phyloP scores from a whole-genome alignment of 768 basidiomycete genomes.

The Boletus edulis region DNA sequence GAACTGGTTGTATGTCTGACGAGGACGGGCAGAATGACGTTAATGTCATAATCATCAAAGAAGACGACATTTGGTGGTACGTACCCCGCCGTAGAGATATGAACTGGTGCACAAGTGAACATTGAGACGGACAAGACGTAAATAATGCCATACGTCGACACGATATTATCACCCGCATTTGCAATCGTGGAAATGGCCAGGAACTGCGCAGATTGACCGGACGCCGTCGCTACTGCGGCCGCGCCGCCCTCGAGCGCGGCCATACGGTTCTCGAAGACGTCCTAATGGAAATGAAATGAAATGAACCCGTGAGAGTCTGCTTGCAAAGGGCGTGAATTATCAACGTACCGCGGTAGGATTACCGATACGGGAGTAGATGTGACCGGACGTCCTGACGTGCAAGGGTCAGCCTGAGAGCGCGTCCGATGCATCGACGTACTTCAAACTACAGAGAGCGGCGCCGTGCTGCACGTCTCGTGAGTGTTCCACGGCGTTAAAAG shows the following conservation, averaged over 20 bases:
- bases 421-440: conserved; percentile 15
- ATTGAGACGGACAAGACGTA: not conserved
- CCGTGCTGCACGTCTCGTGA: conserved; percentile 40
- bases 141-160: conserved; percentile 44
- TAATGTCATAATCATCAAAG: not conserved
- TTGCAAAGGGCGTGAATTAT: not conserved
- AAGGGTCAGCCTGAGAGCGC: not conserved
- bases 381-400: conserved; percentile 37
- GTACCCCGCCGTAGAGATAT: conserved; percentile 58
- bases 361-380: conserved; percentile 54
- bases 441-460: conserved; percentile 52
- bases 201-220: conserved; percentile 64
- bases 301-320: not conserved
- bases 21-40: not conserved
- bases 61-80: conserved; percentile 13
- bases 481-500: not conserved
- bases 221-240: conserved; percentile 55
- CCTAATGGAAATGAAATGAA: conserved; percentile 31
- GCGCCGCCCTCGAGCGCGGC: conserved; percentile 62
- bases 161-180: conserved; percentile 59
- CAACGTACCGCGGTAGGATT: conserved; percentile 54
- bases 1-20: conserved; percentile 61
- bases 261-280: conserved; percentile 65
- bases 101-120: conserved; percentile 32
- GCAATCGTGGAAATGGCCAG: conserved; percentile 55